Percentiles rank a stretch among this genome's conserved stretches.
Conservation (phyloP, 257 asterid species). For the Solanum chaucha region DNA sequence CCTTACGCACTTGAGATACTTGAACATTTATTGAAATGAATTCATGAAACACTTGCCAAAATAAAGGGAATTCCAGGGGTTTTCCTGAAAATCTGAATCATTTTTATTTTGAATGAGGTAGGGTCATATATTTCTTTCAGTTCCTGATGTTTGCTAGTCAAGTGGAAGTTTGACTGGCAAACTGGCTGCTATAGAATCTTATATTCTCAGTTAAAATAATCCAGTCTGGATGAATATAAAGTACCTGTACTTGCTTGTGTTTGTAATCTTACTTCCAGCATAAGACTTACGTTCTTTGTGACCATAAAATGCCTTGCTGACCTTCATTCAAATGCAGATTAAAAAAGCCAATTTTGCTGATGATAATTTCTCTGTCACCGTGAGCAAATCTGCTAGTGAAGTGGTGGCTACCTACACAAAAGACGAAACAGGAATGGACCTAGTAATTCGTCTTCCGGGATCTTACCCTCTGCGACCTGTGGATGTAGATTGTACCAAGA, state of each 20-base stretch:
- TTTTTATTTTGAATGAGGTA: background rate
- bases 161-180: background rate
- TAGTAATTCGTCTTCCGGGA: slow-evolving; percentile 91
- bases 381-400: slow-evolving; percentile 95
- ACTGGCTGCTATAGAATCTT: background rate
- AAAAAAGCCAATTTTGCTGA: slow-evolving; percentile 71
- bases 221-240: background rate
- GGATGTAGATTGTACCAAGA: slow-evolving; percentile 85
- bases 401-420: slow-evolving; percentile 93
- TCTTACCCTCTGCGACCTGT: slow-evolving; percentile 88
- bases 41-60: background rate
- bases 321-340: slow-evolving; percentile 46
- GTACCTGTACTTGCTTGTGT: background rate
- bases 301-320: background rate
- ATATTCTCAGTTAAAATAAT: background rate
- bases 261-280: background rate
- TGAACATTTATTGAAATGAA: background rate
- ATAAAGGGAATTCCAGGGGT: background rate
- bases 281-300: background rate
- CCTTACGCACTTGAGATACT: background rate
- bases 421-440: slow-evolving; percentile 97
- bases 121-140: background rate
- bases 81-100: background rate
- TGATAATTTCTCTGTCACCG: slow-evolving; percentile 79
- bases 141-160: background rate